Percentiles rank a stretch among this genome's conserved stretches.
These are phyloP conservation scores for Pseudopyricularia javanii DNA, from an alignment of 2,329 filamentous ascomycete species.

Conservation along the genomic window DNA sequence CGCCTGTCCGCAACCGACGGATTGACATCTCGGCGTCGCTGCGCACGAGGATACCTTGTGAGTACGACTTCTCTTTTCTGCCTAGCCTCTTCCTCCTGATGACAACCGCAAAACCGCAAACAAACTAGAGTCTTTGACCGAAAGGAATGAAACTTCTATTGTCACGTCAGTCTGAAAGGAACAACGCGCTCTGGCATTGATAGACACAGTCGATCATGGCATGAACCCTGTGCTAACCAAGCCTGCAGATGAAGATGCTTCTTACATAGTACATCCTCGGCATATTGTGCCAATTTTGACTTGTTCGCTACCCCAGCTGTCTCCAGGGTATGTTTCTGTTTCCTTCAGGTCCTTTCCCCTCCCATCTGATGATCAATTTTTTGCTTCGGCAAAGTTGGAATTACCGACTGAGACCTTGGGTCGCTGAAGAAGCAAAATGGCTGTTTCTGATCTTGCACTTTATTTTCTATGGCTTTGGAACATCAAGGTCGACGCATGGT, in stretches of 20 bases:
- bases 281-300: background rate
- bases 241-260: background rate
- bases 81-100: constrained; percentile 44
- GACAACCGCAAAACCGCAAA: constrained; percentile 76
- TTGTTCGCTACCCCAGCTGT: background rate
- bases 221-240: background rate
- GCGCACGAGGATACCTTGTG: constrained; percentile 6
- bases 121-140: constrained; percentile 99
- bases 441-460: constrained; percentile 58
- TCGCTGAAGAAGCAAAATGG: constrained; percentile 73
- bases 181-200: constrained; percentile 4
- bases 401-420: constrained; percentile 74
- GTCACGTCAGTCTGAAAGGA: constrained; percentile 84
- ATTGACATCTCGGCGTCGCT: background rate
- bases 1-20: background rate
- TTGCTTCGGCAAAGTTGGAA: constrained; percentile 70
- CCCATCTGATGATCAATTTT: constrained; percentile 57
- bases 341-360: constrained; percentile 3
- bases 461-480: background rate
- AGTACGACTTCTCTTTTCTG: constrained; percentile 12
- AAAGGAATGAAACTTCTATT: constrained; percentile 69
- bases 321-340: background rate
- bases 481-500: background rate
- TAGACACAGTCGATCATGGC: background rate
- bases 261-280: background rate